A percentile compares a stretch with the other conserved stretches of the same genome.
These are phyloP conservation scores for Hygrocybe coccinea DNA, from an alignment of 768 basidiomycete genomes.

Conservation along the genomic window DNA sequence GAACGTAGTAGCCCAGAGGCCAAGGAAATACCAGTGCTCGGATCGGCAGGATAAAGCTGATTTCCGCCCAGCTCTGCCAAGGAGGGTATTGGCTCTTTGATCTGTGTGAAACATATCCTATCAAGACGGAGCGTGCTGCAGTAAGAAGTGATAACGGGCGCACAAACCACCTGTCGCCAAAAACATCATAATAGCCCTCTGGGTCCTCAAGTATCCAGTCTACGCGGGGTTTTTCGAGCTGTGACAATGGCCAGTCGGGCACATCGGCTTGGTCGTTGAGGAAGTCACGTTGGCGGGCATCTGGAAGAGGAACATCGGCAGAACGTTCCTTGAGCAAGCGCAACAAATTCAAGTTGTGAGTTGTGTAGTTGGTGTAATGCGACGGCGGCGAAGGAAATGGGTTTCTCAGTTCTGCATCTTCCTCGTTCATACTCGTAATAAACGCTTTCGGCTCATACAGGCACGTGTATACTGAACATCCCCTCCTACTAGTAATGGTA, in stretches of 20 bases:
- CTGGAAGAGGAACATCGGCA: constrained; percentile 34
- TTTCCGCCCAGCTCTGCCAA: constrained; percentile 76
- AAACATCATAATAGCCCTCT: constrained; percentile 65
- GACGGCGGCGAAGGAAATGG: constrained; percentile 89
- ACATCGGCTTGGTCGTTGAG: constrained; percentile 68
- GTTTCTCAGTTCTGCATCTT: constrained; percentile 73
- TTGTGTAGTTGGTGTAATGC: constrained; percentile 73
- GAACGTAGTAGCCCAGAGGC: neutral
- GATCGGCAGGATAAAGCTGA: constrained; percentile 75
- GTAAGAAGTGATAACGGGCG: constrained; percentile 28
- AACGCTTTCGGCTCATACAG: neutral
- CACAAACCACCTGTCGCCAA: constrained; percentile 90
- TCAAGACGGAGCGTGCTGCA: constrained; percentile 6
- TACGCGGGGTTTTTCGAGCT: constrained; percentile 80
- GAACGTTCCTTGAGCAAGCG: constrained; percentile 52
- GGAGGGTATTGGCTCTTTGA: constrained; percentile 78
- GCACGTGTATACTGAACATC: too few relatives aligned
- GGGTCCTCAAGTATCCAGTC: constrained; percentile 90
- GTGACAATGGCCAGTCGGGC: constrained; percentile 70
- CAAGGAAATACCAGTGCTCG: constrained; percentile 51
- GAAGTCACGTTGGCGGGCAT: constrained; percentile 54
- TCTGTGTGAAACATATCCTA: constrained; percentile 35
- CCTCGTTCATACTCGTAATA: constrained; percentile 50
- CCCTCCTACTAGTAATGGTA: too few relatives aligned
- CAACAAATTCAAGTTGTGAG: constrained; percentile 68